These are phyloP conservation scores for Populus alba DNA, from an alignment of 345 rosid species.

Conservation along the genomic window DNA sequence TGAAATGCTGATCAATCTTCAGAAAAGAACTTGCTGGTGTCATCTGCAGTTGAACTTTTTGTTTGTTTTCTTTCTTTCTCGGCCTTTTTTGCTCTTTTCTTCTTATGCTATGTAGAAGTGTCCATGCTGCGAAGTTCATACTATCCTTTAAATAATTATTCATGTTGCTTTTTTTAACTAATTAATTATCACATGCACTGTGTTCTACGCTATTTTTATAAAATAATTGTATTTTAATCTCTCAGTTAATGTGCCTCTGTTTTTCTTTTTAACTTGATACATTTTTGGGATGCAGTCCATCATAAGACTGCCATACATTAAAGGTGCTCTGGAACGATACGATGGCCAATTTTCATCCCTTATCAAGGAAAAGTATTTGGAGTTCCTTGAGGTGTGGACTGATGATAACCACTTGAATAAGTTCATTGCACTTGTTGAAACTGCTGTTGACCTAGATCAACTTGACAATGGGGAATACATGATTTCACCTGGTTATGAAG, in stretches of 20 bases:
- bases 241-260: background rate
- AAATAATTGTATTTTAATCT: background rate
- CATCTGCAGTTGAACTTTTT: no score
- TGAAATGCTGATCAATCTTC: no score
- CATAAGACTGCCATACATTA: conserved; percentile 79
- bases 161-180: background rate
- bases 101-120: no score
- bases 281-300: conserved; percentile 62
- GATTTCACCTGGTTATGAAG: conserved; percentile 85
- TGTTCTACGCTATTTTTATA: background rate
- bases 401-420: conserved; percentile 73
- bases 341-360: conserved; percentile 62
- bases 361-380: conserved; percentile 64
- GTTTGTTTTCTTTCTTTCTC: no score
- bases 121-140: no score
- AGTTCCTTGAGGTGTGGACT: conserved; percentile 47
- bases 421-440: conserved; percentile 83
- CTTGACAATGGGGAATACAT: conserved; percentile 93
- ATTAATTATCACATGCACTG: background rate
- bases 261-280: conserved; percentile 4
- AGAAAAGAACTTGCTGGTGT: no score
- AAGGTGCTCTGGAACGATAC: conserved; percentile 61
- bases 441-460: conserved; percentile 88
- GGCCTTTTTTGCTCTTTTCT: no score
- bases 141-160: background rate